Conservation (phyloP, 2,329 filamentous ascomycete genomes). For the Fusarium lyarnte region DNA sequence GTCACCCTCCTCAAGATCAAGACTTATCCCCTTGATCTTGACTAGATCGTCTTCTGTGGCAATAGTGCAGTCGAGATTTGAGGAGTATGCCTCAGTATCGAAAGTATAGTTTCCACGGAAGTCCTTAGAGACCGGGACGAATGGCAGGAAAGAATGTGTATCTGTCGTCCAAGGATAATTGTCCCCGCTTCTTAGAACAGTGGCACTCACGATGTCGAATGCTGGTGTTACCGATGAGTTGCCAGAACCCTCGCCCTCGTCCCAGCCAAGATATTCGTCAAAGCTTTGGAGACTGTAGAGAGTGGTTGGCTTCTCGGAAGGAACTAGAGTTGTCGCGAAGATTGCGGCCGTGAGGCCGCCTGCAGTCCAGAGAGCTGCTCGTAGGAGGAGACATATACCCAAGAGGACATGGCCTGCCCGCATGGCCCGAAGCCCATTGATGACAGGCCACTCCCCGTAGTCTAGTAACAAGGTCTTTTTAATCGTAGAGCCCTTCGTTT, state of each 20-base stretch:
- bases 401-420: background rate
- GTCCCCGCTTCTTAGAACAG: fast-evolving
- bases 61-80: background rate
- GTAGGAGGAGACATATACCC: background rate
- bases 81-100: background rate
- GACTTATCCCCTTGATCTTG: background rate
- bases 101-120: background rate
- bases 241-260: fast-evolving
- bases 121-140: fast-evolving
- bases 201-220: background rate
- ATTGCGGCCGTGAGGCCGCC: background rate
- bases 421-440: background rate
- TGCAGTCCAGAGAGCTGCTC: background rate
- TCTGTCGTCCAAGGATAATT: background rate
- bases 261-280: background rate
- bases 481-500: background rate
- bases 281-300: background rate
- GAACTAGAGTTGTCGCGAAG: background rate
- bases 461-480: background rate
- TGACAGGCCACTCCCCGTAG: background rate
- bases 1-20: background rate
- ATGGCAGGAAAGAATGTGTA: background rate
- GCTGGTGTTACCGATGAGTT: background rate
- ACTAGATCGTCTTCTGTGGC: background rate
- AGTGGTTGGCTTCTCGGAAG: background rate